A percentile compares a stretch with the other conserved stretches of the same genome.
These are phyloP conservation scores for Adenanthera pavonina DNA, from an alignment of 306 rosid genomes.

Conservation along the genomic window DNA sequence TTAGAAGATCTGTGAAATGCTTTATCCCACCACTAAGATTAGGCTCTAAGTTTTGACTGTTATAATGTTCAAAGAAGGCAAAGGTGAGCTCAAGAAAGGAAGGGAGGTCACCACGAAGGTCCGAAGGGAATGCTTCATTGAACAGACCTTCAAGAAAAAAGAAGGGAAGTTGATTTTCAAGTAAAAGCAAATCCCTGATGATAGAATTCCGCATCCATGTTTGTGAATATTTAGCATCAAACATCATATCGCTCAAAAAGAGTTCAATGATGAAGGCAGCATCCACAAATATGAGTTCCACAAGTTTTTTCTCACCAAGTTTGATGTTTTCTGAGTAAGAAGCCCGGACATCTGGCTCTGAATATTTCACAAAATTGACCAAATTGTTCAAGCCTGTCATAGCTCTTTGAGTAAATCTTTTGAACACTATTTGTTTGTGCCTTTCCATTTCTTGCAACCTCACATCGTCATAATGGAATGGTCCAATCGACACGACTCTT, in stretches of 20 bases:
- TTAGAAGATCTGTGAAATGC: not conserved
- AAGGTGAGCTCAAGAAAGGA: not conserved
- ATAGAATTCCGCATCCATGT: too few species aligned
- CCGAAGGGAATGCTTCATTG: not conserved
- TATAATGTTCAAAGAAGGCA: not conserved
- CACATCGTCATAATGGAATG: not conserved
- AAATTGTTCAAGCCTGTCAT: not conserved
- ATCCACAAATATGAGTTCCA: constrained; percentile 4
- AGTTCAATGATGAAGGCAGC: not conserved
- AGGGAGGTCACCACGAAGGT: not conserved
- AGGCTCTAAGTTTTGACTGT: not conserved
- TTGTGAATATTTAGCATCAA: too few species aligned
- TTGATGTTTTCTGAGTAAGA: too few species aligned
- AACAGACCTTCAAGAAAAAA: not conserved
- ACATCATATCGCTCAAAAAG: too few species aligned
- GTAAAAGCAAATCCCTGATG: constrained; percentile 7
- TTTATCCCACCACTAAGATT: too few species aligned
- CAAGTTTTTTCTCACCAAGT: not conserved
- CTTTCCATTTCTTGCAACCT: not conserved
- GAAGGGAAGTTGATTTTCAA: constrained; percentile 8
- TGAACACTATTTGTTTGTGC: not conserved
- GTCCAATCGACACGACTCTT: not conserved
- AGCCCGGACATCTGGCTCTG: too few species aligned
- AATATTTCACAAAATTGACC: too few species aligned
- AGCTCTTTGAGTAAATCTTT: not conserved